A percentile compares a stretch with the other conserved stretches of the same genome.
Conservation (phyloP, 805 yeast genomes). For the Kockiozyma suomiensis region DNA sequence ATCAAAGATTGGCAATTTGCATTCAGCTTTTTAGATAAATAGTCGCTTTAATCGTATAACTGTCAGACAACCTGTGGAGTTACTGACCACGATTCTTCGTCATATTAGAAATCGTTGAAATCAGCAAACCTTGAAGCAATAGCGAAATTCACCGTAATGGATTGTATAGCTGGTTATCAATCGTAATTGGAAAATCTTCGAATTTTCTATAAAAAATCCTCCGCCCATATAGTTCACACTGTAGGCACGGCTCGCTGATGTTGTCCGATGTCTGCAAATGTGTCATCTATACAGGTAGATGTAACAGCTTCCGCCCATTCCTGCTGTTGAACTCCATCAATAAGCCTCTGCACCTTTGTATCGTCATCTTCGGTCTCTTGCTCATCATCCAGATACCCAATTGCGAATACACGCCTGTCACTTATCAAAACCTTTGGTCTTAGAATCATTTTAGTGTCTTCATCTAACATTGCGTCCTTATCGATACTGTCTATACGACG, state of each 20-base stretch:
- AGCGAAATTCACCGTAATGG: no score
- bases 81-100: no score
- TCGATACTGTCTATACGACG: not conserved
- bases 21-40: no score
- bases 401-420: constrained; percentile 14
- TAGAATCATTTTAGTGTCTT: not conserved
- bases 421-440: constrained; percentile 12
- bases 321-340: constrained; percentile 34
- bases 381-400: constrained; percentile 29
- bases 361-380: constrained; percentile 33
- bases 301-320: constrained; percentile 30
- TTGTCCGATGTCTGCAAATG: constrained; percentile 17
- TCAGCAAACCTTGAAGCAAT: no score
- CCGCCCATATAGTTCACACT: no score
- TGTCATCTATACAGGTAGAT: constrained; percentile 22
- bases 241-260: not conserved
- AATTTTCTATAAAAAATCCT: no score
- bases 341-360: constrained; percentile 28
- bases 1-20: no score
- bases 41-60: no score
- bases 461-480: constrained; percentile 4
- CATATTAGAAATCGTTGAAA: no score
- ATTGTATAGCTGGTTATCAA: not conserved
- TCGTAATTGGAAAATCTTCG: not conserved
- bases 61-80: no score